phyloP scores from a whole-genome alignment of 2,329 filamentous ascomycete species.

The Dendrostoma leiphaemia region DNA sequence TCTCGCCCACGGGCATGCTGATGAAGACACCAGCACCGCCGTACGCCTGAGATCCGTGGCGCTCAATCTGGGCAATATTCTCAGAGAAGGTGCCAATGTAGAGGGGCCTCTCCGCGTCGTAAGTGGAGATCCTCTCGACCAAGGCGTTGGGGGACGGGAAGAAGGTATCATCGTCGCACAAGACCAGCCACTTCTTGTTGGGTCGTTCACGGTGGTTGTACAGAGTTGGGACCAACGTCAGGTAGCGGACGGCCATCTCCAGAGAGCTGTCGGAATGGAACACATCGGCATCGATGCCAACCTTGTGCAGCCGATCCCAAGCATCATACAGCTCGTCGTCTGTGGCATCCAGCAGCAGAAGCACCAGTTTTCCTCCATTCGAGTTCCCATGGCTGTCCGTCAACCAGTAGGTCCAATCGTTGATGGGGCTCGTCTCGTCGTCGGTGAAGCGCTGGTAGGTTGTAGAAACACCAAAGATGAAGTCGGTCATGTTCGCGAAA shows the following conservation, averaged over 20 bases:
- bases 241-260: conserved; percentile 58
- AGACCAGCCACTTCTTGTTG: conserved; percentile 57
- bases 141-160: conserved; percentile 59
- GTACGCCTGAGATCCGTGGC: conserved; percentile 62
- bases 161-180: conserved; percentile 65
- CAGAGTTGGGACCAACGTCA: conserved; percentile 52
- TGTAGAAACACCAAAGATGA: conserved; percentile 59
- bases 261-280: conserved; percentile 51
- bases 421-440: conserved; percentile 48
- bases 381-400: conserved; percentile 54
- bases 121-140: conserved; percentile 47
- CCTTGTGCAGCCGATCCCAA: conserved; percentile 41
- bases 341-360: conserved; percentile 52
- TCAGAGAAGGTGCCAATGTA: conserved; percentile 64
- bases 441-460: conserved; percentile 55
- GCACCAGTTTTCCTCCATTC: conserved; percentile 55
- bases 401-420: conserved; percentile 60
- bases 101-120: conserved; percentile 50
- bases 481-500: conserved; percentile 52
- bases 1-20: conserved; percentile 42
- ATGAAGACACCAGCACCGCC: conserved; percentile 64
- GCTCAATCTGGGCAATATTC: conserved; percentile 56
- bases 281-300: conserved; percentile 57
- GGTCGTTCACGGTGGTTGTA: conserved; percentile 49
- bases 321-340: conserved; percentile 50